A percentile compares a stretch with the other conserved stretches of the same genome.
phyloP scores from a whole-genome alignment of 208 protist genomes.

The Trichomonas gallinae region DNA sequence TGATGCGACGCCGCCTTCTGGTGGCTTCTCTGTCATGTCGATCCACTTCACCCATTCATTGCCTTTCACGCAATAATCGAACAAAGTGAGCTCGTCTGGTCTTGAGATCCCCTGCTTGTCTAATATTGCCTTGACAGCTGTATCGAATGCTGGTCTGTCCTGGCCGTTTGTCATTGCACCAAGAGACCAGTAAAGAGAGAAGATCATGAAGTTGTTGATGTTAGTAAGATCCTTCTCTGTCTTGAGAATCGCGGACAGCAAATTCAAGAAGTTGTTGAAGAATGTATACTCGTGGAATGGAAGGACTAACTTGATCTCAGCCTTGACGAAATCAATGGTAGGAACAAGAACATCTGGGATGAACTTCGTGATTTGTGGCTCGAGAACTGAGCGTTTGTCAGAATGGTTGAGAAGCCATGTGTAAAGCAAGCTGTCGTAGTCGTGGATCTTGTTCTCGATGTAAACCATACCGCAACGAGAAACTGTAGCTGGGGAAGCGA shows the following conservation, averaged over 20 bases:
- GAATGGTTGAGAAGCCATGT: background rate
- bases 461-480: conserved; percentile 95
- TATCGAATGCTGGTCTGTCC: conserved; percentile 65
- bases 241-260: background rate
- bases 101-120: background rate
- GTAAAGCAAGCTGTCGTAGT: conserved; percentile 49
- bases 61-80: background rate
- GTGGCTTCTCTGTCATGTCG: conserved; percentile 46
- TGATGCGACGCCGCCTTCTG: conserved; percentile 54
- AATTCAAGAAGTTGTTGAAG: background rate
- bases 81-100: conserved; percentile 15
- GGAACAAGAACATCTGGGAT: background rate
- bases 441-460: conserved; percentile 68
- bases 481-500: conserved; percentile 91
- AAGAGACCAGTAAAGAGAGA: conserved; percentile 81
- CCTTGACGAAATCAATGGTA: background rate
- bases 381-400: background rate
- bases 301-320: background rate
- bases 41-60: conserved; percentile 14
- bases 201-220: conserved; percentile 42
- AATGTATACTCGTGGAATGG: background rate
- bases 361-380: background rate
- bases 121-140: background rate
- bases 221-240: background rate
- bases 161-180: conserved; percentile 70